Percentiles rank a stretch among this genome's conserved stretches.
These are phyloP conservation scores for Coemansia sp. DNA, from an alignment of 192 early-diverging fungal species.

Conservation along the genomic window DNA sequence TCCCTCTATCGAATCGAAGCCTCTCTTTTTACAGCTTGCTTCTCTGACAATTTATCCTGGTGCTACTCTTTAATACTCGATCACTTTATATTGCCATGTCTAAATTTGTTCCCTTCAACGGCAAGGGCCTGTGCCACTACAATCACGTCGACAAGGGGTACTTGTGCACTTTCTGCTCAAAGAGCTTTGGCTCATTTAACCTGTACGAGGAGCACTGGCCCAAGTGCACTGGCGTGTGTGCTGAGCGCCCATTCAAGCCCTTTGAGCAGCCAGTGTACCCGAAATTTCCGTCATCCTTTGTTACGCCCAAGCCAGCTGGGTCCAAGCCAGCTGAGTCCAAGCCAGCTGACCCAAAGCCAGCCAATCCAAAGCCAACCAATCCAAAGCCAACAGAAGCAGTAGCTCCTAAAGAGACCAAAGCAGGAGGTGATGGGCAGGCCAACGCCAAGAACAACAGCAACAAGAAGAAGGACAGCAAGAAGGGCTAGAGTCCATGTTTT, in stretches of 20 bases:
- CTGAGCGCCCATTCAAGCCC: conserved; percentile 28
- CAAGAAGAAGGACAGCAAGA: neutral
- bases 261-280: conserved; percentile 29
- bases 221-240: conserved; percentile 48
- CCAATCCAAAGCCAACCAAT: too few relatives aligned
- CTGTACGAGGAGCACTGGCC: conserved; percentile 49
- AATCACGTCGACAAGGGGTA: conserved; percentile 23
- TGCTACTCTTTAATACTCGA: neutral
- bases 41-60: neutral
- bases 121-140: conserved; percentile 37
- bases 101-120: conserved; percentile 46
- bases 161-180: conserved; percentile 35
- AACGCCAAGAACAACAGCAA: neutral
- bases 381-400: neutral
- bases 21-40: neutral
- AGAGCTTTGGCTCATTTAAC: conserved; percentile 24
- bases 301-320: neutral
- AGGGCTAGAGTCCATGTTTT: neutral
- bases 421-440: neutral
- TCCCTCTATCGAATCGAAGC: neutral
- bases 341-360: neutral
- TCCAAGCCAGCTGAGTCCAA: neutral
- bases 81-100: conserved; percentile 15
- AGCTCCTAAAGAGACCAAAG: neutral
- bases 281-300: conserved; percentile 25